Base-by-base conservation (phyloP, 2,329 filamentous ascomycete species). In the Microsporum audouinii region DNA sequence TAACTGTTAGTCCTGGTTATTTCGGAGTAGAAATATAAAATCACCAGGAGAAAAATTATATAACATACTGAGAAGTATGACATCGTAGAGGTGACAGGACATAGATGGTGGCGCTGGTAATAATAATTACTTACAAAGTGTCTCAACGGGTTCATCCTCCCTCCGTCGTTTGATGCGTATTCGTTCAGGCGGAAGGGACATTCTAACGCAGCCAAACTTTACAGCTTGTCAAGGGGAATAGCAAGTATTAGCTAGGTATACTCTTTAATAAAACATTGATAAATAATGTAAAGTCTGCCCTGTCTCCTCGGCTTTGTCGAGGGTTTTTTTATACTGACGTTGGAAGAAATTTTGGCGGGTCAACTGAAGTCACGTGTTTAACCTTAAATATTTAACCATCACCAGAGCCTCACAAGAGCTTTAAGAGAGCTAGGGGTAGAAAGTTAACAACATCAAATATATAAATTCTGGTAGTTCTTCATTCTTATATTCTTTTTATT, bases 81-180 rank as follows among this genome's bases (percentile, higher is more conserved):
- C 36, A 39, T 12, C 39, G 27, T 23, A 17, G 34, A 41, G 36
- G 27, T 12, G 36, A 14, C 3, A 5, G 8, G n/a, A 57, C 55
- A 49, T 27, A 2, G 43, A 47, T 4, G 1, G 8, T 47, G 38
- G 38, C 38, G 38, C 38, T 3, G 10, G 38, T 7, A 12, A 47
- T 47, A 29, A 41, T 8, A 75, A 79, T 76, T 39, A 67, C 67
- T 57, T 77, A 80, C 78, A 78, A 57, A 82, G 72, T 27, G 77
- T 76, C 63, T 83, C 80, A n/a, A 82, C 77, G 2, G 81, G 80
- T 56, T 80, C 79, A 60, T 84, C 81, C 60, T 78, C 77, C 60
- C 81, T 78, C 65, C 81, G 80, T 61, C 82, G 77, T 71, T 84
- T 84, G 68, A 84, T 77, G 29, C 76, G 77, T 58, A 81, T 79